Evolutionary conservation across 2,329 filamentous ascomycete genomes (phyloP), one percentile per base, ranked within the genome.

Genomic region (Alternaria alternata): DNA sequence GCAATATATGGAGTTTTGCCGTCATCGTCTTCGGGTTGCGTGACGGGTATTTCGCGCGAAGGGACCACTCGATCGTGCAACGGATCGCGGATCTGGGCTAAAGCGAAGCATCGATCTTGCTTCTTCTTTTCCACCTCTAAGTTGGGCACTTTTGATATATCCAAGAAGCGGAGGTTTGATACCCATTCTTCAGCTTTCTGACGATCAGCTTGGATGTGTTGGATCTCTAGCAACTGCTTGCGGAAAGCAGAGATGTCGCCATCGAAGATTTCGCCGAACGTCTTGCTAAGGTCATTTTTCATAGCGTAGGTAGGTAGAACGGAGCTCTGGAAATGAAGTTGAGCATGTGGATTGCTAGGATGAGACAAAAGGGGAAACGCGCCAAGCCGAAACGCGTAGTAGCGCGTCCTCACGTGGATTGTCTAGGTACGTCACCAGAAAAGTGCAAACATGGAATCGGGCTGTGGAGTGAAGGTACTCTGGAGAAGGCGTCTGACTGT

Each of bases 251-350:
- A 3, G 5, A 47, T 46, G 30, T 66, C 55, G 32, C 54, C 46
- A 3, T 66, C 26, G 49, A 68, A 66, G 11, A 70, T 68, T 11
- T 69, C 61, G 4, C 65, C 57, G 32, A 69, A 69, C 0, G 65
- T 68, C 34, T 59, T 41, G 14, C 61, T 14, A 6, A 68, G 49
- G 43, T 68, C 65, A n/a, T 68, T 59, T 24, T 61, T 59, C 65
- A 69, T 66, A 9, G 3, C 20, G 44, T 26, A 14, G 38, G 26
- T 39, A 12, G 14, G 8, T n/a, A 22, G 3, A 12, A 6, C n/a
- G 4, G 8, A 34, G 30, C 22, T 5, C 9, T 49, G 30, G 20
- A 14, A 30, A 2, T 49, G 30, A 36, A 12, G 28, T 34, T 22
- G 30, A 24, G 46, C 0, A 36, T 16, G 7, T 3, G 20, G 1